A percentile compares a stretch with the other conserved stretches of the same genome.
Conservation (phyloP, 352 stramenopile genomes). For the Nothophytophthora sp. region DNA sequence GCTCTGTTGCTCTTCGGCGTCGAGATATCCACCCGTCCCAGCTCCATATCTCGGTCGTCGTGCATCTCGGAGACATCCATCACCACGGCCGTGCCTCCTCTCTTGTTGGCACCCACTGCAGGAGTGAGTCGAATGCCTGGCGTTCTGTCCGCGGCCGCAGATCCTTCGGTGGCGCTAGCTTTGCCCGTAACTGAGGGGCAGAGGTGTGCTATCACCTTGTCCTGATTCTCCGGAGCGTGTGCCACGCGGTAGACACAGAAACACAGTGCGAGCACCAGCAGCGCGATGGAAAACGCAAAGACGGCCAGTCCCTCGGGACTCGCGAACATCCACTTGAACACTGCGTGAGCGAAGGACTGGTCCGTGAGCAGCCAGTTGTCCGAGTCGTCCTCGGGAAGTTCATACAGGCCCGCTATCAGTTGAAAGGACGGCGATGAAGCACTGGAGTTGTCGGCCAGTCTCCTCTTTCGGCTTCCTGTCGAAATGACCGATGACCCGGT, state of each 20-base stretch:
- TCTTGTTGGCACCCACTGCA: neutral
- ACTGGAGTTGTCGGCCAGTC: neutral
- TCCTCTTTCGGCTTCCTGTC: neutral
- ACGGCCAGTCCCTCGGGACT: conserved; percentile 46
- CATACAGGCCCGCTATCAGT: conserved; percentile 46
- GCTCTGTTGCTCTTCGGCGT: too few species aligned
- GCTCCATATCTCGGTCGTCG: neutral
- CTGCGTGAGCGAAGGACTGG: conserved; percentile 43
- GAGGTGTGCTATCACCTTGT: conserved; percentile 35
- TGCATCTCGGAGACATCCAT: neutral
- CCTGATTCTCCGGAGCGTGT: conserved; percentile 66
- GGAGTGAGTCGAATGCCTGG: neutral
- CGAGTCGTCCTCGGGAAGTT: conserved; percentile 10
- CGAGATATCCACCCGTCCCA: too few species aligned
- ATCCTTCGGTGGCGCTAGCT: neutral
- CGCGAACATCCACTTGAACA: conserved; percentile 55
- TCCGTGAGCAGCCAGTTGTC: conserved; percentile 38
- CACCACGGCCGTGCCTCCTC: neutral
- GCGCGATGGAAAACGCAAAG: conserved; percentile 40
- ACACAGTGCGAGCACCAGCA: conserved; percentile 36
- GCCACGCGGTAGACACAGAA: conserved; percentile 63
- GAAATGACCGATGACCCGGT: conserved; percentile 14
- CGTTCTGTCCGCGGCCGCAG: too few species aligned
- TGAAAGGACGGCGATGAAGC: conserved; percentile 27
- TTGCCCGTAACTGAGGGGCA: conserved; percentile 8